Base-by-base conservation (phyloP, 2,329 filamentous ascomycete genomes). In the Nannizzia gypsea region DNA sequence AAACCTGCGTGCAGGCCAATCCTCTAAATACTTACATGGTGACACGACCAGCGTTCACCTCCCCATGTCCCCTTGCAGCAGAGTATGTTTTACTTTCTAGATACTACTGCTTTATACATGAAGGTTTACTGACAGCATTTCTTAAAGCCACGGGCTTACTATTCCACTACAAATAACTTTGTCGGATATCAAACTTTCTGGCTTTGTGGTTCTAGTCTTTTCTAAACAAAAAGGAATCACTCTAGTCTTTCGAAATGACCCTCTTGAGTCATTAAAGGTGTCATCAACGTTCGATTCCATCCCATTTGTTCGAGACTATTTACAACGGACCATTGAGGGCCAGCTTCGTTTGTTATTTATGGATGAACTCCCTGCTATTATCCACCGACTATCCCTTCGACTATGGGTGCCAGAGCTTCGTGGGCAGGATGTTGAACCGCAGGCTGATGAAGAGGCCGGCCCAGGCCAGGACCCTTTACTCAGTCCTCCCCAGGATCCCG, bases 241-340 rank as follows among this genome's bases (percentile, higher is more conserved):
- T 1, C 81, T 99, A 55, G 93, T 99, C 50, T 99, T 99, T 73
- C 87, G 93, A 67, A 97, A 99, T 81, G 93, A 99, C 71, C 93
- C 93, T 3, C 84, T 99, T 63, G 93, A 99, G 72, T 96, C 92
- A 3, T 84, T 99, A 69, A 97, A 96, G 77, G 93, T 99, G 65
- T 97, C 92, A 0, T 97, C 92, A 66, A 99, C 93, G 50, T 99
- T 99, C 74, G 93, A 99, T 77, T 96, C 92, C 11, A 99, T 99
- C 68, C 92, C 93, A 50, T 99, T 99, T 70, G 93, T 99, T 63
- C 87, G 93, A 66, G 91, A 99, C 73, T 97, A 97, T 72, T 78
- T 99, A 60, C 93, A 99, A 71, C 88, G 89, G 71, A 95, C 92
- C 63, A 99, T 99, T 67, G 93, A 99, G 75, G 88, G 84, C 57